These are phyloP conservation scores for Penicillium sp. DNA, from an alignment of 2,329 filamentous ascomycete species.

Conservation along the genomic window DNA sequence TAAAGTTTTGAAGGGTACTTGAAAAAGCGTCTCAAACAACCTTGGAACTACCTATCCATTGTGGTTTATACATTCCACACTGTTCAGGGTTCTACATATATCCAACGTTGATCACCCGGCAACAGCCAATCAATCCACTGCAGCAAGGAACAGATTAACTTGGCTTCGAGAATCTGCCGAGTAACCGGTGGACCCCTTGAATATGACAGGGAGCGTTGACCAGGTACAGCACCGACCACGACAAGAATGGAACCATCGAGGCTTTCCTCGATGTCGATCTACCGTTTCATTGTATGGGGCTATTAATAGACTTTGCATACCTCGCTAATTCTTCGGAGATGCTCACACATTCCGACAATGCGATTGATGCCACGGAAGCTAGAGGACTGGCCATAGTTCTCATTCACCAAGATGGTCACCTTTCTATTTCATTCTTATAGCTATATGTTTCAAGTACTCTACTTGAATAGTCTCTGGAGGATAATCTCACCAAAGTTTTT, in stretches of 20 bases:
- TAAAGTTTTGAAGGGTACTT: too few species aligned
- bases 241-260: background rate
- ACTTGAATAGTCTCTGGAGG: conserved; percentile 11
- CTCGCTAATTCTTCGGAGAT: too few species aligned
- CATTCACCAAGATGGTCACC: too few species aligned
- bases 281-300: too few species aligned
- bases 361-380: too few species aligned
- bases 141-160: background rate
- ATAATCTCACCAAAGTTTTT: conserved; percentile 40
- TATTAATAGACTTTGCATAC: too few species aligned
- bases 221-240: background rate
- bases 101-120: background rate
- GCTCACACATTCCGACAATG: too few species aligned
- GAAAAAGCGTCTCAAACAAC: too few species aligned
- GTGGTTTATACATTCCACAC: conserved; percentile 5
- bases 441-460: too few species aligned
- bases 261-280: background rate
- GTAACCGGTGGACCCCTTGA: conserved; percentile 1
- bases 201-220: conserved; percentile 9
- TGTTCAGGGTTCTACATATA: background rate
- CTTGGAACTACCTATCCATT: too few species aligned
- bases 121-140: background rate
- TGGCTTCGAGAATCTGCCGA: background rate
- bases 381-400: too few species aligned
- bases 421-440: too few species aligned